phyloP scores from a whole-genome alignment of 2,329 filamentous ascomycete species.

The Pseudovirgaria hyperparasitica region DNA sequence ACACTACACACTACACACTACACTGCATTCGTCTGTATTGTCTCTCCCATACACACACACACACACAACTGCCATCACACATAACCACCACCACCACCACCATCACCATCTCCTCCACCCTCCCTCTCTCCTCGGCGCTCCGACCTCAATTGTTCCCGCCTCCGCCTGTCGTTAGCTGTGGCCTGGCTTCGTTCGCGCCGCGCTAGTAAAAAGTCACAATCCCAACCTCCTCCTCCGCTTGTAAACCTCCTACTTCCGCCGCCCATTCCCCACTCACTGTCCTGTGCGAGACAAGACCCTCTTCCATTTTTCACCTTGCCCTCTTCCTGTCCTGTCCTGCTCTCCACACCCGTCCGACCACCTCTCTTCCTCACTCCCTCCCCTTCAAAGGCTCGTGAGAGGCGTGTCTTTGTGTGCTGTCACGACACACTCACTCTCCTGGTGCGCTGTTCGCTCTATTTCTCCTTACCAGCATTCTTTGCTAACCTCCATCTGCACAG shows the following conservation, averaged over 20 bases:
- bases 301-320: constrained; percentile 11
- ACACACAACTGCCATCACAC: no score
- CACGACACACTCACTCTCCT: constrained; percentile 3
- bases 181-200: constrained; percentile 16
- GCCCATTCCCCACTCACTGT: constrained; percentile 21
- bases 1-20: no score
- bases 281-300: constrained; percentile 15
- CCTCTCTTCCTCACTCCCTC: constrained; percentile 5
- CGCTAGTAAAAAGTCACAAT: constrained; percentile 24
- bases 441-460: neutral
- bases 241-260: constrained; percentile 13
- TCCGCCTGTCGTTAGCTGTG: constrained; percentile 25
- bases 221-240: constrained; percentile 28
- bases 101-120: no score
- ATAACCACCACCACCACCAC: no score
- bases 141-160: no score
- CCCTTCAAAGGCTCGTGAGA: constrained; percentile 2
- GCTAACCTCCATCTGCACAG: no score
- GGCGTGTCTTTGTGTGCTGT: constrained; percentile 9
- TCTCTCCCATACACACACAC: no score
- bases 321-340: constrained; percentile 11
- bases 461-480: no score
- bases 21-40: no score
- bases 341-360: constrained; percentile 5
- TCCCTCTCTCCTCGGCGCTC: no score